Evolutionary conservation across 371 early-diverging fungal genomes (phyloP).

Genomic region (Basidiobolus meristosporus): DNA sequence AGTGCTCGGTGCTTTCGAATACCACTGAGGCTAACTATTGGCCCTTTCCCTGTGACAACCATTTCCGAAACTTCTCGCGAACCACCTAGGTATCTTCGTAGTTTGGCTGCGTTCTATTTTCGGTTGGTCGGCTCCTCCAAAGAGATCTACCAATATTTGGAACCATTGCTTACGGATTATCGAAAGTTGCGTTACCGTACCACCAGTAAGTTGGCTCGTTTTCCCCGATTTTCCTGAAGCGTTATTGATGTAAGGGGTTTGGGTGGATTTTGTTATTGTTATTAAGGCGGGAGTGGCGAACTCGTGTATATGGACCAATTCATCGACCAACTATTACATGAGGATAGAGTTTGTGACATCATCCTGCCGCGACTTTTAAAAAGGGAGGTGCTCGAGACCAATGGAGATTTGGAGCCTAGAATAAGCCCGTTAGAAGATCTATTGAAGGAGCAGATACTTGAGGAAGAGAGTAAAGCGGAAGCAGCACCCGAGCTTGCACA

Average conservation of each 20-base stretch:
- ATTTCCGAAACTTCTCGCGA: no score
- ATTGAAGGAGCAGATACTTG: conserved; percentile 20
- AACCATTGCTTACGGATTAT: conserved; percentile 69
- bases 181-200: conserved; percentile 56
- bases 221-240: not conserved
- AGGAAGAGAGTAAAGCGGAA: not conserved
- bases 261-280: not conserved
- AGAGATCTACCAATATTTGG: conserved; percentile 69
- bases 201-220: conserved; percentile 17
- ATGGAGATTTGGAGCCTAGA: conserved; percentile 65
- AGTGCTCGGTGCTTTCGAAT: not conserved
- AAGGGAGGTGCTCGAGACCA: conserved; percentile 67
- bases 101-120: conserved; percentile 76
- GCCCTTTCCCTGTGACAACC: not conserved
- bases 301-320: conserved; percentile 81
- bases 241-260: not conserved
- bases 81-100: conserved; percentile 50
- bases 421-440: conserved; percentile 62
- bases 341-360: conserved; percentile 72
- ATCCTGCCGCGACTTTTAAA: conserved; percentile 69
- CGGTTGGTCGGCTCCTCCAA: conserved; percentile 53
- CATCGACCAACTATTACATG: conserved; percentile 60
- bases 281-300: conserved; percentile 18
- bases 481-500: no score
- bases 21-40: not conserved